Evolutionary conservation across 2,329 filamentous ascomycete genomes (phyloP).

Genomic region (Monosporascus cannonballus): DNA sequence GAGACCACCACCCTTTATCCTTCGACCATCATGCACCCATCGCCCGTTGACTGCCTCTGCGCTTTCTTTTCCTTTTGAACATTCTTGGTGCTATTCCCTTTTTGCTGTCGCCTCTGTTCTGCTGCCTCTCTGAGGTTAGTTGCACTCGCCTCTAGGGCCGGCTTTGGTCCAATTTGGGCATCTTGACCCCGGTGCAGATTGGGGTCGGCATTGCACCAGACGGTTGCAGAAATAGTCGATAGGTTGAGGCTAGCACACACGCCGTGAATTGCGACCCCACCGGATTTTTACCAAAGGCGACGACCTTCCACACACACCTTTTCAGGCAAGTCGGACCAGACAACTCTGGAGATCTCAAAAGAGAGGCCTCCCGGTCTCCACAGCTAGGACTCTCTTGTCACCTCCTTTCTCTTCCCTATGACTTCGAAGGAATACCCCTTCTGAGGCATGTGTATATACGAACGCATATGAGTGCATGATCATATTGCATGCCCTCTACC

Average conservation of each 20-base stretch:
- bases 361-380: slow-evolving; percentile 15
- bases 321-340: slow-evolving; percentile 13
- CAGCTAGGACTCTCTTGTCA: background rate
- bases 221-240: background rate
- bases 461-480: background rate
- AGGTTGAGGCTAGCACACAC: slow-evolving; percentile 1
- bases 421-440: no score
- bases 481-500: background rate
- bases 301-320: slow-evolving; percentile 6
- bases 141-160: background rate
- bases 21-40: no score
- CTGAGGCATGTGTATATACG: no score
- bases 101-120: background rate
- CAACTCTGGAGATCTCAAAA: slow-evolving; percentile 1
- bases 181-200: background rate
- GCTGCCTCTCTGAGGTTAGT: background rate
- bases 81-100: no score
- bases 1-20: no score
- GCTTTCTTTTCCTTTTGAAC: no score
- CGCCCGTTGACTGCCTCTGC: no score
- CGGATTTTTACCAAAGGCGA: background rate
- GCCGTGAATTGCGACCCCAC: background rate
- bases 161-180: background rate
- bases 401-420: background rate
- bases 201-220: background rate